Base-by-base conservation (phyloP, 164 flowering plant genomes). In the Echeveria elegans region DNA sequence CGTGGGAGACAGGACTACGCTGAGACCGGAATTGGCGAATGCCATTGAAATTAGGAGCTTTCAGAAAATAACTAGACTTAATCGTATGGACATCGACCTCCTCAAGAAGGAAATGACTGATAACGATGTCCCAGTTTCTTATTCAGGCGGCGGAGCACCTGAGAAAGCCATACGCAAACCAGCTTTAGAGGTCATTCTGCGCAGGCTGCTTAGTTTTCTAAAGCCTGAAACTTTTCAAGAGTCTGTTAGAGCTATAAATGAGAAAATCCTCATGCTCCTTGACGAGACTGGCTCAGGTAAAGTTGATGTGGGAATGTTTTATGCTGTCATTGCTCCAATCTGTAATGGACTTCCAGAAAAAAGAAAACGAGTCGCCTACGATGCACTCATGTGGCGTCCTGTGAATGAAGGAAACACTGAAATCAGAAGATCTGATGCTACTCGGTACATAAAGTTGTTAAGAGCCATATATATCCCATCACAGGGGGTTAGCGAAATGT, bases 141-240 rank as follows among this genome's bases (percentile, higher is more conserved):
- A 88, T 69, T 94, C 99, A 8, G 97, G 97, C 18, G 71, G 79
- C 32, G 99, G 97, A 19, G 69, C 72, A 6, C 99, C 99, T 30
- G 87, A 83, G 71, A 92, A 84, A 71, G 84, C 97, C 30, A 85
- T 95, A 19, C 86, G 97, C 43, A 95, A 92, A 78, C 87, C 97
- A 37, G 80, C 82, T 16, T 73, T 95, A 72, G 99, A 95, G 77
- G 84, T 68, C 59, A 77, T 87, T 70, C 86, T 95, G 14, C 85
- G 83, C 31, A 83, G 76, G 69, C 77, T 95, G 38, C 89, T 95
- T 40, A 71, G 70, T 66, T 89, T 82, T 70, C 71, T 92, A 71
- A 92, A 89, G 74, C 88, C 99, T 4, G 99, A 95, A 74, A 88
- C 93, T 21, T 94, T 94, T 68, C 93, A 87, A 70, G 99, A 92